Evolutionary conservation across 495 filamentous ascomycete genomes (phyloP), one percentile per base, ranked within the genome.

Genomic region (Daldinia childiae): DNA sequence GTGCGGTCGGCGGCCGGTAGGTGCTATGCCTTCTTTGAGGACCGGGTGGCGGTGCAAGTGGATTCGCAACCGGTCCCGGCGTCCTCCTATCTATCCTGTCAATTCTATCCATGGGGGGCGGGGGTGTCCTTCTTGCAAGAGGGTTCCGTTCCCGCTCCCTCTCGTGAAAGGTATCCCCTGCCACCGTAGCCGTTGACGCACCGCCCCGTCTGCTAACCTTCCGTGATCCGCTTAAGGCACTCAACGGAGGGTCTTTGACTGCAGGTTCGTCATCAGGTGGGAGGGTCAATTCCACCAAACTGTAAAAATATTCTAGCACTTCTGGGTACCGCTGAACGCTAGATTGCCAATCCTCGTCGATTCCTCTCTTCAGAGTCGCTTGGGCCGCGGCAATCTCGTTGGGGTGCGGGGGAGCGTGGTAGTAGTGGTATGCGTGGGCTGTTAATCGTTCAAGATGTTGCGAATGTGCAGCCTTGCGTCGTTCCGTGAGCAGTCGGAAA

Each of bases 341-440:
- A 7, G 84, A 81, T 70, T 87, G 83, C 90, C 90, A 93, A 80
- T 93, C 90, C 38, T 90, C 89, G 74, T 92, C 90, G 76, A 92
- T 89, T 68, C 88, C 90, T 39, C 86, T 82, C 77, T 90, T 90
- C 59, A 91, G 83, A 67, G 84, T 80, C 7, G 82, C 81, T 69
- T 91, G 84, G 26, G 87, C 89, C 32, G 84, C 82, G 24, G 82
- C 78, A 32, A 92, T 82, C 75, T 91, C 83, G 69, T 79, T 83
- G 12, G 86, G 86, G 62, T 87, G 85, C 39, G 86, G 86, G 24
- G 81, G 82, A 1, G 82, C 78, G 67, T 81, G 79, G 77, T 85
- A 88, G 75, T 85, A 86, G 77, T 88, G 87, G 50, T 86, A 83
- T 55, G 83, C 81, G 73, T 88, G 86, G 48, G 85, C 83, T 12